A percentile compares a stretch with the other conserved stretches of the same genome.
phyloP scores from a whole-genome alignment of 768 basidiomycete species.

The Termitomyces sp. region DNA sequence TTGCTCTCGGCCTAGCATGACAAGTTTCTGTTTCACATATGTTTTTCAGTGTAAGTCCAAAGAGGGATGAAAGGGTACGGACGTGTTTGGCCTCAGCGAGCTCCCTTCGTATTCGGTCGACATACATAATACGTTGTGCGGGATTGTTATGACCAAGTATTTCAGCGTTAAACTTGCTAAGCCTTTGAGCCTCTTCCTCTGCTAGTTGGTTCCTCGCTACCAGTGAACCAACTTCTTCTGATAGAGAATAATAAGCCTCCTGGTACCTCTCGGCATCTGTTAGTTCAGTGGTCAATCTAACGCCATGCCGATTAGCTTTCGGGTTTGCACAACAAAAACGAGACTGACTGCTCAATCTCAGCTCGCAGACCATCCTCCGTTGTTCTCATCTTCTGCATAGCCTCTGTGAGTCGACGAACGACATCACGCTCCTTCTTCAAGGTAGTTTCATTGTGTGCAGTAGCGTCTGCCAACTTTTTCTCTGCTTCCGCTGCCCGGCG shows the following conservation, averaged over 20 bases:
- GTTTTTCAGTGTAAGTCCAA: background rate
- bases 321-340: background rate
- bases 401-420: slow-evolving; percentile 43
- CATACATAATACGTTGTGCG: slow-evolving; percentile 81
- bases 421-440: slow-evolving; percentile 47
- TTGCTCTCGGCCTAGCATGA: slow-evolving; percentile 42
- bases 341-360: slow-evolving; percentile 66
- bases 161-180: slow-evolving; percentile 82
- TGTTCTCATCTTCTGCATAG: slow-evolving; percentile 53
- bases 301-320: background rate
- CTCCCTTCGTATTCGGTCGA: slow-evolving; percentile 80
- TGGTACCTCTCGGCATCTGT: slow-evolving; percentile 61
- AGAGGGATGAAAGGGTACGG: slow-evolving; percentile 23
- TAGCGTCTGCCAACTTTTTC: slow-evolving; percentile 24
- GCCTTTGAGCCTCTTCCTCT: slow-evolving; percentile 71
- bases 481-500: slow-evolving; percentile 21
- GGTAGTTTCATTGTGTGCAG: slow-evolving; percentile 27
- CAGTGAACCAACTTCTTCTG: slow-evolving; percentile 62
- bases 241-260: slow-evolving; percentile 65
- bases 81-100: slow-evolving; percentile 81
- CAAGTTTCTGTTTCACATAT: slow-evolving; percentile 39
- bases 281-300: slow-evolving; percentile 48
- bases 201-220: slow-evolving; percentile 72
- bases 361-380: slow-evolving; percentile 67
- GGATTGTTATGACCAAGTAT: slow-evolving; percentile 84